phyloP scores from a whole-genome alignment of 164 flowering plant species.

The Platanus orientalis region DNA sequence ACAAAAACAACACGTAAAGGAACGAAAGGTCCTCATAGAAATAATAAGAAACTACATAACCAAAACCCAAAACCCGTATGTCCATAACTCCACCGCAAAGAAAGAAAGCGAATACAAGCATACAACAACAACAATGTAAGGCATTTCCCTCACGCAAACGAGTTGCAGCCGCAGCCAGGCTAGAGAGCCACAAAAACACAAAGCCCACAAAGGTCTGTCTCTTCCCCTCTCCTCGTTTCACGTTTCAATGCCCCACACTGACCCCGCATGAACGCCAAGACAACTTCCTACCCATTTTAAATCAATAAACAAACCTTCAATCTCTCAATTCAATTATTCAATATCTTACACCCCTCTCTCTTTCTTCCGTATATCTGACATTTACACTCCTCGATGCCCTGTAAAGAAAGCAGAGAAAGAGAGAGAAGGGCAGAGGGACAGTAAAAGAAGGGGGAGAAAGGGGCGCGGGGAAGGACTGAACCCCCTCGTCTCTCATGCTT shows the following conservation, averaged over 20 bases:
- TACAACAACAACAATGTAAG: neutral
- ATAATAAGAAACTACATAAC: neutral
- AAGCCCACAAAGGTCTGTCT: neutral
- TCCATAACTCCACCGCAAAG: neutral
- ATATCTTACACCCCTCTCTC: neutral
- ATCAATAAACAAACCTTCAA: neutral
- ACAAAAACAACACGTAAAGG: neutral
- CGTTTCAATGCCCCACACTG: neutral
- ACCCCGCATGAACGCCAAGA: neutral
- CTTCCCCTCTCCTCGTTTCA: neutral
- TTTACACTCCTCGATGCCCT: neutral
- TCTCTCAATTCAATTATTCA: neutral
- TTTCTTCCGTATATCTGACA: neutral
- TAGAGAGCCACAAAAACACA: neutral
- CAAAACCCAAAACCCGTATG: neutral
- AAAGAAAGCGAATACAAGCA: neutral
- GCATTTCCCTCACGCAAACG: slow-evolving; percentile 1
- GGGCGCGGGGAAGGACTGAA: too few relatives aligned
- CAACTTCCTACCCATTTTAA: neutral
- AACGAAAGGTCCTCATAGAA: too few relatives aligned
- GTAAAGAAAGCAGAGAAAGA: neutral
- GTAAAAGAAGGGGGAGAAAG: neutral
- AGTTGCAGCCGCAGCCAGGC: neutral
- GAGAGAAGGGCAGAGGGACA: neutral
- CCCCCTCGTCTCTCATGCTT: neutral